A percentile compares a stretch with the other conserved stretches of the same genome.
These are phyloP conservation scores for Epichloe baconii DNA, from an alignment of 2,329 filamentous ascomycete genomes.

Conservation along the genomic window DNA sequence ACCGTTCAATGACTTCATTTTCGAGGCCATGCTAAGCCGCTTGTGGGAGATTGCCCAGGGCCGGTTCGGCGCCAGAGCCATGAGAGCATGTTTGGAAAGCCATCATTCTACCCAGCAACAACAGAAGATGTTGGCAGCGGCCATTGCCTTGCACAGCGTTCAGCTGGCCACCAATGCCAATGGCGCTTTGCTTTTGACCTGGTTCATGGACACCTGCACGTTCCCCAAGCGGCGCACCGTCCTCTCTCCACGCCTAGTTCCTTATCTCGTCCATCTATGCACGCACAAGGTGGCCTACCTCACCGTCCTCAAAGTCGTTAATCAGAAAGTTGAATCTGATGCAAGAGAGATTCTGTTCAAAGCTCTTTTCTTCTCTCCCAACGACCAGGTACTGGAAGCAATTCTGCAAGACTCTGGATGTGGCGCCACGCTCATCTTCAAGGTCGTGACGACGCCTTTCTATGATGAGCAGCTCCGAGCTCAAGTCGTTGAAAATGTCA, in stretches of 20 bases:
- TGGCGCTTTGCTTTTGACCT: conserved; percentile 83
- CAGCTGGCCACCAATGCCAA: conserved; percentile 95
- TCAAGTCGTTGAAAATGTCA: conserved; percentile 85
- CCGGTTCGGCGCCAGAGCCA: conserved; percentile 85
- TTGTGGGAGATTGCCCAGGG: conserved; percentile 93
- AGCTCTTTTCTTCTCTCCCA: conserved; percentile 81
- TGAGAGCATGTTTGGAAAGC: conserved; percentile 93
- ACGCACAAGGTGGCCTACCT: conserved; percentile 98
- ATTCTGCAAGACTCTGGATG: conserved; percentile 87
- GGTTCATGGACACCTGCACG: conserved; percentile 96
- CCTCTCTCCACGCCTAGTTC: conserved; percentile 79
- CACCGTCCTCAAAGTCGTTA: conserved; percentile 95
- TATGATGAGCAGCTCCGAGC: conserved; percentile 82
- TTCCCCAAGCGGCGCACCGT: conserved; percentile 87
- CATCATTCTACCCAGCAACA: conserved; percentile 92
- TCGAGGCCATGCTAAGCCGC: conserved; percentile 87
- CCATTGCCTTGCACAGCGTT: conserved; percentile 92
- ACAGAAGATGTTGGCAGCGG: conserved; percentile 84
- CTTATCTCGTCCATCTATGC: conserved; percentile 86
- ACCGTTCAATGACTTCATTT: conserved; percentile 91
- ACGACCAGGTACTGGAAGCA: conserved; percentile 75
- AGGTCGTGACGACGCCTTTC: conserved; percentile 93
- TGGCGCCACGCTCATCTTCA: conserved; percentile 93
- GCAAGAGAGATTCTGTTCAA: conserved; percentile 81
- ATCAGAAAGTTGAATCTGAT: conserved; percentile 88